phyloP scores from a whole-genome alignment of 352 stramenopile species.

The Phytophthora sp. region DNA sequence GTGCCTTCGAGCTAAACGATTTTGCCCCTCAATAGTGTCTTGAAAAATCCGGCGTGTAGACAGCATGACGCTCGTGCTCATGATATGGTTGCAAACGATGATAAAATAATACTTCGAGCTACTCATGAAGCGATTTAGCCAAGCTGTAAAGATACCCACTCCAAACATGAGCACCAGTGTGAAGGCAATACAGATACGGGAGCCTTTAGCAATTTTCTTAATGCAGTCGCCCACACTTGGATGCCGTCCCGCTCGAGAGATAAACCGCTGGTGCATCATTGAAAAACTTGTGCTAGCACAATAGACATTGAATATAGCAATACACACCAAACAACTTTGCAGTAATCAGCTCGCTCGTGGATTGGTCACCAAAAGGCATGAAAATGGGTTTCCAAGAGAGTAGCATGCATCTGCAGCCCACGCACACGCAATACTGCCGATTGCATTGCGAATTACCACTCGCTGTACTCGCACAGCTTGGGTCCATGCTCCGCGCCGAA shows the following conservation, averaged over 20 bases:
- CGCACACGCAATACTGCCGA: conserved; percentile 26
- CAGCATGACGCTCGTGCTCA: conserved; percentile 26
- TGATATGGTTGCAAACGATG: conserved; percentile 17
- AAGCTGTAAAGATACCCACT: conserved; percentile 8
- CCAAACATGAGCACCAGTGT: conserved; percentile 20
- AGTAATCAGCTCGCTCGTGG: conserved; percentile 25
- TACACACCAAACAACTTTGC: conserved; percentile 38
- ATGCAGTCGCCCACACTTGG: conserved; percentile 19
- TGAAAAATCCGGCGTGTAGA: conserved; percentile 21
- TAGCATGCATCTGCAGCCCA: conserved; percentile 34
- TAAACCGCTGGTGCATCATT: conserved; percentile 31
- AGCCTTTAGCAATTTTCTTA: conserved; percentile 6
- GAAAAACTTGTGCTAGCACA: conserved; percentile 24
- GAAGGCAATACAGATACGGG: background rate
- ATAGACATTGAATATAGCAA: conserved; percentile 33
- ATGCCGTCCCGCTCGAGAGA: conserved; percentile 1
- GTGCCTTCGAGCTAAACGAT: conserved; percentile 13
- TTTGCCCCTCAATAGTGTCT: conserved; percentile 21
- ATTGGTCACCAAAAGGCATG: conserved; percentile 12
- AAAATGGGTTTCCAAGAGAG: conserved; percentile 34
- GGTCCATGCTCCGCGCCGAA: conserved; percentile 19
- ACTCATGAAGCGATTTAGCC: background rate
- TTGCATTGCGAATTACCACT: conserved; percentile 29
- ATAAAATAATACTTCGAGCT: conserved; percentile 37
- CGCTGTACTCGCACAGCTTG: conserved; percentile 25